Percentiles rank a stretch among this genome's conserved stretches.
phyloP scores from a whole-genome alignment of 805 yeast species.

The Torulaspora delbrueckii region DNA sequence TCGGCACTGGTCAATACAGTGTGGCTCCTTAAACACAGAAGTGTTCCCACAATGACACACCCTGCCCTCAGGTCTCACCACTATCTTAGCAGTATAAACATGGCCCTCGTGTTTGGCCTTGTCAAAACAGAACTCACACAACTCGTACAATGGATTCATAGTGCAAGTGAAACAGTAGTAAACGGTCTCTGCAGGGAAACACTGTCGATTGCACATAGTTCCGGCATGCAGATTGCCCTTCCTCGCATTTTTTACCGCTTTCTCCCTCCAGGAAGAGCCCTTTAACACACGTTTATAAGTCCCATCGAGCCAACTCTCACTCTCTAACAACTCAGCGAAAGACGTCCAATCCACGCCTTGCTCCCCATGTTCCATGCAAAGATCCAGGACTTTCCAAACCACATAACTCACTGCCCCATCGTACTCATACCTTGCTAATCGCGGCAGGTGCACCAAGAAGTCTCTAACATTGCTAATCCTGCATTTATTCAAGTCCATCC shows the following conservation, averaged over 20 bases:
- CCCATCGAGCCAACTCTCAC: slow-evolving; percentile 22
- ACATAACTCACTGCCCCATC: slow-evolving; percentile 25
- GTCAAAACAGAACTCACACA: slow-evolving; percentile 73
- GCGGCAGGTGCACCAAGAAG: slow-evolving; percentile 28
- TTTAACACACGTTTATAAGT: slow-evolving; percentile 16
- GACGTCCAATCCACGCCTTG: slow-evolving; percentile 24
- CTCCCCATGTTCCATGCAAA: slow-evolving; percentile 14
- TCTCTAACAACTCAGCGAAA: slow-evolving; percentile 15
- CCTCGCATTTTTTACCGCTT: not conserved
- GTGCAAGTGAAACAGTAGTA: slow-evolving; percentile 34
- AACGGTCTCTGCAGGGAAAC: slow-evolving; percentile 29
- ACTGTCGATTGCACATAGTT: slow-evolving; percentile 26
- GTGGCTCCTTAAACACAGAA: slow-evolving; percentile 21
- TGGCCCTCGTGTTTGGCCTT: slow-evolving; percentile 69
- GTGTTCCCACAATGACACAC: slow-evolving; percentile 34
- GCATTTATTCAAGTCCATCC: slow-evolving; percentile 7
- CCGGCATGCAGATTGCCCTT: slow-evolving; percentile 19
- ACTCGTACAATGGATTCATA: slow-evolving; percentile 31
- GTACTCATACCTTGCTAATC: slow-evolving; percentile 23
- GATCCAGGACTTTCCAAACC: slow-evolving; percentile 27
- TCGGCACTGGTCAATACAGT: slow-evolving; percentile 19
- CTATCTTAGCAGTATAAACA: slow-evolving; percentile 26
- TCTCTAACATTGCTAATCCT: slow-evolving; percentile 21
- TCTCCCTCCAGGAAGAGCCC: slow-evolving; percentile 19
- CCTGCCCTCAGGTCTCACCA: slow-evolving; percentile 30